phyloP scores from a whole-genome alignment of 225 moss, liverwort and hornwort genomes.

The Marchantia polymorpha region DNA sequence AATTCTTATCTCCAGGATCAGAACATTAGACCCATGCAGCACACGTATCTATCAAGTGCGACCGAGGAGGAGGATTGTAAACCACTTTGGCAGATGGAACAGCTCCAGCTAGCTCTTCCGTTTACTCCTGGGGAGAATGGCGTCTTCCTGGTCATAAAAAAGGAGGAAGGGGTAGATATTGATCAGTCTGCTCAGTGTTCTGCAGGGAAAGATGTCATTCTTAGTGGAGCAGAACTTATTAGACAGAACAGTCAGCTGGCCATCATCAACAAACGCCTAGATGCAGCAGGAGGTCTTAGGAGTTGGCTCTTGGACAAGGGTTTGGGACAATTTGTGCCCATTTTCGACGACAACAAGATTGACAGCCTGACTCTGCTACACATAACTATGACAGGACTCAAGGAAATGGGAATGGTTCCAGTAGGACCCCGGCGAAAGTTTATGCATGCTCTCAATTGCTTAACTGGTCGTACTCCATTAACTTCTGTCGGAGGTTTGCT shows the following conservation, averaged over 20 bases:
- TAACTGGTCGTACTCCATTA: slow-evolving; percentile 20
- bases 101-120: slow-evolving; percentile 1
- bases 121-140: slow-evolving; percentile 23
- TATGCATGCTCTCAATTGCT: slow-evolving; percentile 38
- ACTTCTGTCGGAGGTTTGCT: slow-evolving; percentile 1
- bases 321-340: slow-evolving; percentile 36
- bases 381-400: slow-evolving; percentile 43
- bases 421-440: slow-evolving; percentile 49
- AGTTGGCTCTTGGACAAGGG: slow-evolving; percentile 40
- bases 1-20: neutral
- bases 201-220: slow-evolving; percentile 19
- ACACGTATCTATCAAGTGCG: slow-evolving; percentile 8
- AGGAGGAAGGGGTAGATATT: slow-evolving; percentile 9
- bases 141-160: slow-evolving; percentile 16
- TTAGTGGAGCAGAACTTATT: slow-evolving; percentile 34
- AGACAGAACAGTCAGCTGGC: slow-evolving; percentile 37
- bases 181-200: slow-evolving; percentile 11
- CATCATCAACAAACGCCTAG: slow-evolving; percentile 36
- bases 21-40: neutral
- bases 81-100: slow-evolving; percentile 20
- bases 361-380: slow-evolving; percentile 37
- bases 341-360: slow-evolving; percentile 34
- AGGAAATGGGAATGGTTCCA: slow-evolving; percentile 42
- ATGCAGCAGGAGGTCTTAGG: slow-evolving; percentile 40
- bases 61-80: slow-evolving; percentile 17